Evolutionary conservation across 1,139 yeast genomes (phyloP).

Genomic region (Debaryomyces psychrophilus): DNA sequence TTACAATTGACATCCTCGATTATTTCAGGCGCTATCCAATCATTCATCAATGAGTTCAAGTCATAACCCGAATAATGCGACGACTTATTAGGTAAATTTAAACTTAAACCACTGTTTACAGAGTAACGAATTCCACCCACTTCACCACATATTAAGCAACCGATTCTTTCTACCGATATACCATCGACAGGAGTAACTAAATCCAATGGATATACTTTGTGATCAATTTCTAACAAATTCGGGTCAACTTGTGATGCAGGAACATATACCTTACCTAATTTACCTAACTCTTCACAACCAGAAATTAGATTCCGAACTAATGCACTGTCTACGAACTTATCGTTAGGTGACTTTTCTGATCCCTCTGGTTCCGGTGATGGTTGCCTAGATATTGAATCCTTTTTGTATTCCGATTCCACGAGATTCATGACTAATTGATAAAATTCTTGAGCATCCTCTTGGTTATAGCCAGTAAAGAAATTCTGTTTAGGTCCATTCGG

Average conservation of each 20-base stretch:
- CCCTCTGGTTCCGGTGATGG: constrained; percentile 28
- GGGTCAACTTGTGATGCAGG: constrained; percentile 80
- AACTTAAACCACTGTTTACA: constrained; percentile 77
- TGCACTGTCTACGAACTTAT: constrained; percentile 28
- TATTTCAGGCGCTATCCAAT: constrained; percentile 80
- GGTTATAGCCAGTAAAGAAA: constrained; percentile 80
- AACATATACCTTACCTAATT: constrained; percentile 63
- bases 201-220: constrained; percentile 54
- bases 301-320: constrained; percentile 29
- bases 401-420: constrained; percentile 65
- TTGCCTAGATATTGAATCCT: constrained; percentile 18
- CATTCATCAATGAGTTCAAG: constrained; percentile 61
- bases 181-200: constrained; percentile 91
- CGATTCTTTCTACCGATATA: constrained; percentile 80
- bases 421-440: constrained; percentile 78
- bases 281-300: constrained; percentile 57
- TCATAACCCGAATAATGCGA: constrained; percentile 45
- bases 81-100: constrained; percentile 55
- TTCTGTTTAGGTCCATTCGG: constrained; percentile 79
- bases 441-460: constrained; percentile 94
- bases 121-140: constrained; percentile 89
- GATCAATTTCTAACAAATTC: constrained; percentile 43
- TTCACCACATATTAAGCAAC: constrained; percentile 88
- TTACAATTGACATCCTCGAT: constrained; percentile 93
- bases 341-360: constrained; percentile 12